A percentile compares a stretch with the other conserved stretches of the same genome.
These are phyloP conservation scores for Gamarada debralockiae DNA, from an alignment of 495 filamentous ascomycete species.

Conservation along the genomic window DNA sequence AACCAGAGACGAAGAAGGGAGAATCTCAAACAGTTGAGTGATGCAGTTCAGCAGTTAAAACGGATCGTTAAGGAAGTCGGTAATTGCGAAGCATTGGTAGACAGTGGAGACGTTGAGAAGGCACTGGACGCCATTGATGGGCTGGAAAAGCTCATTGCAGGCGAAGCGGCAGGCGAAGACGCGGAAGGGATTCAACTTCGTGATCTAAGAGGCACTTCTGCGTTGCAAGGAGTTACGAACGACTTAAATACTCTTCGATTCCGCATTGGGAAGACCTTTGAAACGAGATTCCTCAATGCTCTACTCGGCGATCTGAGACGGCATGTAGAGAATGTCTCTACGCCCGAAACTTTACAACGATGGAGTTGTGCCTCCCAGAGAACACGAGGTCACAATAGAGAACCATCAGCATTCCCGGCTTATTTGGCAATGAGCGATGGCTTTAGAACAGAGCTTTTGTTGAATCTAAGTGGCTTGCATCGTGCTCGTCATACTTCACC, in stretches of 20 bases:
- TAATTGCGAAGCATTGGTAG: constrained; percentile 75
- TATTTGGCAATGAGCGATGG: constrained; percentile 68
- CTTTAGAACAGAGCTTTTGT: constrained; percentile 62
- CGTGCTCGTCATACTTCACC: constrained; percentile 71
- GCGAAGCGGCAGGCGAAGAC: constrained; percentile 41
- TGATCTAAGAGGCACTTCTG: constrained; percentile 76
- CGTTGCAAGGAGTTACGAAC: constrained; percentile 72
- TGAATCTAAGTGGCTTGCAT: constrained; percentile 72
- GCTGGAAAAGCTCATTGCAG: constrained; percentile 74
- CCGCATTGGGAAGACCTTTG: constrained; percentile 83
- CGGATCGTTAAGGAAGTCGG: constrained; percentile 72
- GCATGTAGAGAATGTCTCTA: constrained; percentile 76
- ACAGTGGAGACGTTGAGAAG: constrained; percentile 72
- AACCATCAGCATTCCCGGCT: constrained; percentile 62
- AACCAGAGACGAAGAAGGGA: constrained; percentile 76
- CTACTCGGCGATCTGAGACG: constrained; percentile 74
- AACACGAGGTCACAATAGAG: constrained; percentile 56
- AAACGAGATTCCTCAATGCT: constrained; percentile 71
- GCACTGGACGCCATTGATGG: constrained; percentile 73
- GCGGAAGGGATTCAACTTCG: constrained; percentile 34
- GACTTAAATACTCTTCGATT: constrained; percentile 71
- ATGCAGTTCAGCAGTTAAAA: constrained; percentile 78
- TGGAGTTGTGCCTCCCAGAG: constrained; percentile 57
- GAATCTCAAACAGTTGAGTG: constrained; percentile 77
- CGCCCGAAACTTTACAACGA: constrained; percentile 69